Base-by-base conservation (phyloP, 2,329 filamentous ascomycete genomes). In the Neonectria ditissima region DNA sequence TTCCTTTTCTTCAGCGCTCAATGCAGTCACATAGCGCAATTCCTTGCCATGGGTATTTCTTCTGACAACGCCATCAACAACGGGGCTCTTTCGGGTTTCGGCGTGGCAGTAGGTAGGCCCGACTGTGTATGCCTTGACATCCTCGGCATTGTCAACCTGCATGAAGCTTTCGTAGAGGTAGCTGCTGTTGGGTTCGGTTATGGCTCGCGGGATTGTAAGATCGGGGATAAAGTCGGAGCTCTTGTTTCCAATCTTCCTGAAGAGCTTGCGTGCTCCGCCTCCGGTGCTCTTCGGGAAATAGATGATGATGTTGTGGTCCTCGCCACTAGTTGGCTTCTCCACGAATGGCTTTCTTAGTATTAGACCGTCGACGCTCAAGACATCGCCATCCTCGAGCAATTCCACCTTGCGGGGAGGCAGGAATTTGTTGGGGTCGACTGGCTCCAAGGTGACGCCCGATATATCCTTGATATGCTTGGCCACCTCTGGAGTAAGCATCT, bases 111-210 rank as follows among this genome's bases (percentile, higher is more conserved):
- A 99, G 47, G 89, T 88, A 0, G 94, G 90, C 0, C 96, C 96
- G 18, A 99, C 97, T 0, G 96, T 99, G 78, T 99, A 99, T 2
- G 95, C 96, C 80, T 99, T 99, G 75, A 99, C 95, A 77, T 99
- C 96, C 79, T 99, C 96, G 0, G 95, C 92, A 76, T 99, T 98
- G 74, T 98, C 95, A 14, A 97, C 94, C 69, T 93, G 90, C 82
- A 99, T 91, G 73, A 99, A 99, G 77, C 97, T 94, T 78, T 99
- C 96, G 78, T 98, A 99, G 66, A 99, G 89, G 82, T 95, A 99
- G 78, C 94, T 98, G 74, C 91, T 89, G 20, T 85, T 85, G 1
- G 89, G 87, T 70, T 98, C 93, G 1, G 91, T 91, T 65, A 98
- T 91, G 55, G 91, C 93, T 39, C 94, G 86, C 11, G 96, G 96